Conservation (phyloP, 495 filamentous ascomycete species). For the Talaromyces adpressus region DNA sequence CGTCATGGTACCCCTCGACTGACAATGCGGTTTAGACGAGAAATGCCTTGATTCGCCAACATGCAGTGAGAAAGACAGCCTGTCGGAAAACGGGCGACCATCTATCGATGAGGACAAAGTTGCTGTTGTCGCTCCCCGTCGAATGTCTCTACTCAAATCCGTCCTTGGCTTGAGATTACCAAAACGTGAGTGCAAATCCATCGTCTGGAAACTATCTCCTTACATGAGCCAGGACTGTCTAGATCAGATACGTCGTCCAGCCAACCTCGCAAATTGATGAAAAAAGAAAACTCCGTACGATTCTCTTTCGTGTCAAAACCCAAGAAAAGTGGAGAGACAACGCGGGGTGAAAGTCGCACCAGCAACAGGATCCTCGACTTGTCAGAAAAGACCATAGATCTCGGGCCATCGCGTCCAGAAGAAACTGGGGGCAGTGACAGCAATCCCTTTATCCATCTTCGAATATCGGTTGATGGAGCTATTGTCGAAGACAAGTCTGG, state of each 20-base stretch:
- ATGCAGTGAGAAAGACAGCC: slow-evolving; percentile 5
- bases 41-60: neutral
- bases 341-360: slow-evolving; percentile 11
- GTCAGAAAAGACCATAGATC: neutral
- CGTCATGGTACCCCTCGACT: neutral
- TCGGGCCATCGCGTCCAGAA: neutral
- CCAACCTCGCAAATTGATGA: slow-evolving; percentile 19
- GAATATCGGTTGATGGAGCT: slow-evolving; percentile 18
- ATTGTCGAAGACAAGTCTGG: slow-evolving; percentile 24
- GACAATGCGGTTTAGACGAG: neutral
- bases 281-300: slow-evolving; percentile 22
- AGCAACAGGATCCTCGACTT: neutral
- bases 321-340: slow-evolving; percentile 13
- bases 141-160: slow-evolving; percentile 6
- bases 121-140: neutral
- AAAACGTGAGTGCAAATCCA: slow-evolving; percentile 10
- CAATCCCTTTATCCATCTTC: slow-evolving; percentile 18
- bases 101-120: neutral
- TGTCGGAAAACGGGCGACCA: neutral
- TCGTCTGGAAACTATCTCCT: neutral
- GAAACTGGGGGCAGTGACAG: neutral
- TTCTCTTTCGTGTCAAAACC: slow-evolving; percentile 23
- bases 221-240: slow-evolving; percentile 13
- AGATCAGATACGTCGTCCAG: slow-evolving; percentile 16
- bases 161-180: slow-evolving; percentile 20